Percentiles rank a stretch among this genome's conserved stretches.
Evolutionary conservation across 495 filamentous ascomycete genomes (phyloP).

Genomic region (Xylaria grammica): DNA sequence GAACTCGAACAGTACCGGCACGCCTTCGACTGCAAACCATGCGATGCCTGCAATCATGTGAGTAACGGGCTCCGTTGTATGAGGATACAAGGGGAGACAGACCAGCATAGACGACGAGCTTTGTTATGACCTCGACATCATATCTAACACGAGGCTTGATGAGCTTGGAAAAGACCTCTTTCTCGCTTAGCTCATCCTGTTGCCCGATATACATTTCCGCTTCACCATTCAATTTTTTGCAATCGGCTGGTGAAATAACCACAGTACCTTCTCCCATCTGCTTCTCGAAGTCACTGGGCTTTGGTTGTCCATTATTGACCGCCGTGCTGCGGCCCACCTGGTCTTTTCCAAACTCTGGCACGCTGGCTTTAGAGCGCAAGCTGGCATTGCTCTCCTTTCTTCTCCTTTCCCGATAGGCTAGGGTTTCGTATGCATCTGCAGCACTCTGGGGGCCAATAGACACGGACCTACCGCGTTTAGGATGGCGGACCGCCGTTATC

Average conservation of each 20-base stretch:
- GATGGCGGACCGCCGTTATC: constrained; percentile 78
- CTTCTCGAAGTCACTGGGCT: constrained; percentile 66
- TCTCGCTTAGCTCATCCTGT: constrained; percentile 64
- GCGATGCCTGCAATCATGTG: constrained; percentile 61
- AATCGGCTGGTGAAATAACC: constrained; percentile 44
- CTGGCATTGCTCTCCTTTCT: constrained; percentile 71
- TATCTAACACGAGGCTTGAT: constrained; percentile 90
- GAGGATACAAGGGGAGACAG: constrained; percentile 34
- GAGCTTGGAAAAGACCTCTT: constrained; percentile 82
- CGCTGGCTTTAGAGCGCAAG: constrained; percentile 25
- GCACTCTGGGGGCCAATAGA: constrained; percentile 94
- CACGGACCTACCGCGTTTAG: constrained; percentile 72
- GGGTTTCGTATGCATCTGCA: constrained; percentile 92
- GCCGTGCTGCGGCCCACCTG: constrained; percentile 29
- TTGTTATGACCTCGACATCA: constrained; percentile 96
- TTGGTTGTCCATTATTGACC: constrained; percentile 38
- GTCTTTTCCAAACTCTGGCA: constrained; percentile 28
- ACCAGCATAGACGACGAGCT: constrained; percentile 95
- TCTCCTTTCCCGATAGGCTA: constrained; percentile 87
- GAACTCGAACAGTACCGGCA: constrained; percentile 68
- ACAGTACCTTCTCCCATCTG: constrained; percentile 70
- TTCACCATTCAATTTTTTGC: constrained; percentile 33
- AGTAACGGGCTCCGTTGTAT: constrained; percentile 9
- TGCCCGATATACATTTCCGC: constrained; percentile 44
- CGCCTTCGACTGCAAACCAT: constrained; percentile 72